These are phyloP conservation scores for Xylaria sp. DNA, from an alignment of 2,329 filamentous ascomycete genomes.

Conservation along the genomic window DNA sequence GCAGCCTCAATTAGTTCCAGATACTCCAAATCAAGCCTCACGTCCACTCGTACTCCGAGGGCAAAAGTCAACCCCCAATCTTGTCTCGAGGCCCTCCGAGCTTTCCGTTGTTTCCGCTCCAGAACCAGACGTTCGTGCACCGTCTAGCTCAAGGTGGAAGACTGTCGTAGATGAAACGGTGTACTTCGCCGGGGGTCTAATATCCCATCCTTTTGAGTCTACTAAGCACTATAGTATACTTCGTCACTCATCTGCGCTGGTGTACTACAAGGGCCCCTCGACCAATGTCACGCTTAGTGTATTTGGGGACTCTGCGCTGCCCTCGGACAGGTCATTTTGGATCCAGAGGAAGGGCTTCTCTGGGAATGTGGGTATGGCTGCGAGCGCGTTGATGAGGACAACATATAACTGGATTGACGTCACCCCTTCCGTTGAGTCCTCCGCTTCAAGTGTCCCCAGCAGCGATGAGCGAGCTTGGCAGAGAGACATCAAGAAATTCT, in stretches of 20 bases:
- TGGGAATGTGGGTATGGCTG: constrained; percentile 74
- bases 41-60: constrained; percentile 24
- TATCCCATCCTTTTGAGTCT: constrained; percentile 71
- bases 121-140: constrained; percentile 17
- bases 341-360: constrained; percentile 75
- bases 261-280: constrained; percentile 73
- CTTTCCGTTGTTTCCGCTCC: constrained; percentile 25
- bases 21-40: constrained; percentile 9
- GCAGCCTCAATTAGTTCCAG: constrained; percentile 20
- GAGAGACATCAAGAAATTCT: constrained; percentile 72
- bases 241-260: constrained; percentile 71
- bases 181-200: constrained; percentile 73
- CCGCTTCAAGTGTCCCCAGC: constrained; percentile 60
- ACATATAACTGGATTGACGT: constrained; percentile 74
- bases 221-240: constrained; percentile 74
- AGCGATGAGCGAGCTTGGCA: constrained; percentile 74
- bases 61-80: constrained; percentile 38
- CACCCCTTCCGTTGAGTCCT: constrained; percentile 65
- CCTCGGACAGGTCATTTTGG: constrained; percentile 70
- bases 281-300: constrained; percentile 74
- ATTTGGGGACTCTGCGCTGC: constrained; percentile 68
- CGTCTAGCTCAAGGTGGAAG: constrained; percentile 52
- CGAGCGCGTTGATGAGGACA: constrained; percentile 70
- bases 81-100: constrained; percentile 38
- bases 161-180: constrained; percentile 23